Conservation (phyloP, 176 grass and related monocot species). For the bread wheat (Triticum aestivum) region IWGSC_CS_RefSeq_v2.1 NC_057808.1:378842621-378843120, state of each 20-base stretch:
- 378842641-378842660: slow-evolving; percentile 92
- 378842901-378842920: background rate
- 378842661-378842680: slow-evolving; percentile 79
- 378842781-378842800: slow-evolving; percentile 90
- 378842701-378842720: background rate
- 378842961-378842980: slow-evolving; percentile 98
- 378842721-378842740: background rate
- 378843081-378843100: slow-evolving; percentile 63
- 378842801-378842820: slow-evolving; percentile 97
- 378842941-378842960: slow-evolving; percentile 96
- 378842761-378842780: slow-evolving; percentile 57
- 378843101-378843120: slow-evolving; percentile 90
- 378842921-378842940: slow-evolving; percentile 73
- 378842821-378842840: slow-evolving; percentile 95
- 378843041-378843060: background rate
- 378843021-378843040: background rate
- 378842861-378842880: slow-evolving; percentile 2
- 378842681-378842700: background rate
- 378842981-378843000: slow-evolving; percentile 91
- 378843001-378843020: slow-evolving; percentile 61
- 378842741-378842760: slow-evolving; percentile 1
- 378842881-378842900: slow-evolving; percentile 9
- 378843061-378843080: background rate
- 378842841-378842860: background rate
- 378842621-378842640: slow-evolving; percentile 79